Evolutionary conservation across 345 rosid genomes (phyloP).

Genomic region (Salix purpurea): DNA sequence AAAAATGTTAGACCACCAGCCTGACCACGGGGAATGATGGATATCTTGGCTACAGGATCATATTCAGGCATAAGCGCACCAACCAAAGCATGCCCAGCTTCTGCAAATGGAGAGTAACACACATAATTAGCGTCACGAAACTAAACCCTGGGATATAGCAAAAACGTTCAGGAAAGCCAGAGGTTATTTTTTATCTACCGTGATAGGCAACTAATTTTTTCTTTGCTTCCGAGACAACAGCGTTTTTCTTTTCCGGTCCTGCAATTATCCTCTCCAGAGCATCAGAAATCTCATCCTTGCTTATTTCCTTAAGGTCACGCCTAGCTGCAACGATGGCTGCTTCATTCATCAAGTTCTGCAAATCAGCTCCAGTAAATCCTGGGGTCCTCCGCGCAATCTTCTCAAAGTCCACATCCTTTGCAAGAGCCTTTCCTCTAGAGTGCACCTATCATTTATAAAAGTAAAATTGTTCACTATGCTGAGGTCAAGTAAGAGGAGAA

Average conservation of each 20-base stretch:
- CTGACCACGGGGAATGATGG: conserved; percentile 95
- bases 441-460: conserved; percentile 54
- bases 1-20: conserved; percentile 97
- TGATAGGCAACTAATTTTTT: conserved; percentile 91
- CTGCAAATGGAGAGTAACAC: conserved; percentile 36
- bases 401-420: conserved; percentile 91
- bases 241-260: conserved; percentile 98
- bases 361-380: conserved; percentile 91
- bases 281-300: conserved; percentile 96
- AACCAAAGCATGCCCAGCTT: conserved; percentile 97
- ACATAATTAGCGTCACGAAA: neutral
- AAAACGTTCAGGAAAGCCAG: neutral
- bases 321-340: conserved; percentile 98
- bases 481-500: neutral
- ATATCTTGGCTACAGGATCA: conserved; percentile 93
- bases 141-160: neutral
- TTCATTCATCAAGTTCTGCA: conserved; percentile 96
- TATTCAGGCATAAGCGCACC: conserved; percentile 98
- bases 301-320: conserved; percentile 94
- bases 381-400: conserved; percentile 94
- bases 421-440: conserved; percentile 95
- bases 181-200: conserved; percentile 34
- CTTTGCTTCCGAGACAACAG: conserved; percentile 90
- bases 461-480: neutral
- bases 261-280: conserved; percentile 97